Evolutionary conservation across 768 basidiomycete genomes (phyloP).

Genomic region (Suillus decipiens): DNA sequence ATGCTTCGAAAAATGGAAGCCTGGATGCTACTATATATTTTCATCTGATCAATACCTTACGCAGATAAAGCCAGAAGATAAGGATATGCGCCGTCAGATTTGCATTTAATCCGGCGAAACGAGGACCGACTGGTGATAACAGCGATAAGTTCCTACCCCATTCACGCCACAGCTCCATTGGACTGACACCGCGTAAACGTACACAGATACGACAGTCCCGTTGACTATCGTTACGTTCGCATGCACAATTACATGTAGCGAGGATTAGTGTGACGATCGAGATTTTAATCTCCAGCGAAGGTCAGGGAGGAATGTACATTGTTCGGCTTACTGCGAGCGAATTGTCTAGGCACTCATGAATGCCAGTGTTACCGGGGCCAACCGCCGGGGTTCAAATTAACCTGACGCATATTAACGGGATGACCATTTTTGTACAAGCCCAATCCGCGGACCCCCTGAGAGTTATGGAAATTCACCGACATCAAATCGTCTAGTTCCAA

Average conservation of each 20-base stretch:
- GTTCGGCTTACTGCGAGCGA: not conserved
- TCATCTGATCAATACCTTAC: not conserved
- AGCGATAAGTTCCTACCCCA: not conserved
- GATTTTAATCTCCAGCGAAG: not conserved
- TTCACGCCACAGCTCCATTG: not conserved
- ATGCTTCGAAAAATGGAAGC: not conserved
- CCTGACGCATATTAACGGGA: not conserved
- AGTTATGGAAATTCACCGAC: not conserved
- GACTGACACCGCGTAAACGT: not conserved
- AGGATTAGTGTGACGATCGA: not conserved
- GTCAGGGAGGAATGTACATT: not conserved
- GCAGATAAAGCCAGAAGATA: constrained; percentile 6
- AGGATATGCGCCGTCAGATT: not conserved
- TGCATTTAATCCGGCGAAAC: not conserved
- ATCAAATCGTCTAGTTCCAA: not conserved
- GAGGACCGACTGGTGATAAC: not conserved
- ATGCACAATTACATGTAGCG: not conserved
- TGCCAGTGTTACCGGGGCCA: not conserved
- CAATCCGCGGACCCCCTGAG: constrained; percentile 3
- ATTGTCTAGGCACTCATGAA: not conserved
- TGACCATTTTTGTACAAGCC: not conserved
- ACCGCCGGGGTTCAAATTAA: not conserved
- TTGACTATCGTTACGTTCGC: not conserved
- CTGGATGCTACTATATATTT: not conserved
- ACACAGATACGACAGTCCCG: not conserved